Base-by-base conservation (phyloP, 2,329 filamentous ascomycete genomes). In the Calonectria henricotiae region DNA sequence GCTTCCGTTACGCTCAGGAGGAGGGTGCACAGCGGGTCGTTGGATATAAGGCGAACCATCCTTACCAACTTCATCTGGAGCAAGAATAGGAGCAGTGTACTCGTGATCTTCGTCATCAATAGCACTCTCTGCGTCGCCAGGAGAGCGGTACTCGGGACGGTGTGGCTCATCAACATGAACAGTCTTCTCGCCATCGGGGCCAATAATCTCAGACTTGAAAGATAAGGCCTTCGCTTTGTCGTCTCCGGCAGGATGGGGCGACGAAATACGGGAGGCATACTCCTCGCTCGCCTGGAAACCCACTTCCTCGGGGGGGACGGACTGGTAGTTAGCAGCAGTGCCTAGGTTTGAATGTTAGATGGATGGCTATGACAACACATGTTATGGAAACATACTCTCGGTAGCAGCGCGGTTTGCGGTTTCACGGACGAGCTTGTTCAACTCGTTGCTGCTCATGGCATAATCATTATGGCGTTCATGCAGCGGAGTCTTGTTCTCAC, bases 281-380 rank as follows among this genome's bases (percentile, higher is more conserved):
- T 97, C 92, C 73, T 98, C 95, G 12, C 91, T 92, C 13, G 95
- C 96, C 71, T 94, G 89, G 83, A 95, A 98, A 23, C 94, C 96
- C 76, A 97, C 90, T 80, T 98, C 93, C 78, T 98, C 96, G 76
- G 93, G 94, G 2, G 96, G 96, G 4, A 95, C 96, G 67, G 93
- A 91, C 61, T 89, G 83, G 67, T 90, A 87, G 62, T 89, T 88
- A 62, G 87, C 84, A 47, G 89, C 89, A 46, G 89, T 90, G 71
- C 91, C 94, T 96, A 75, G n/a, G 62, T 12, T 25, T 13, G 25
- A 27, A 2, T 62, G 30, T 77, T 71, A 77, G 74, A 62, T 37
- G 54, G 12, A 55, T 65, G 51, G 12, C 13, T n/a, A 66, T 65
- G 47, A 72, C 68, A 67, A 49, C 9, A 62, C 11, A 15, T 4